phyloP scores from a whole-genome alignment of 2,329 filamentous ascomycete species.

The Dendrostoma leiphaemia region DNA sequence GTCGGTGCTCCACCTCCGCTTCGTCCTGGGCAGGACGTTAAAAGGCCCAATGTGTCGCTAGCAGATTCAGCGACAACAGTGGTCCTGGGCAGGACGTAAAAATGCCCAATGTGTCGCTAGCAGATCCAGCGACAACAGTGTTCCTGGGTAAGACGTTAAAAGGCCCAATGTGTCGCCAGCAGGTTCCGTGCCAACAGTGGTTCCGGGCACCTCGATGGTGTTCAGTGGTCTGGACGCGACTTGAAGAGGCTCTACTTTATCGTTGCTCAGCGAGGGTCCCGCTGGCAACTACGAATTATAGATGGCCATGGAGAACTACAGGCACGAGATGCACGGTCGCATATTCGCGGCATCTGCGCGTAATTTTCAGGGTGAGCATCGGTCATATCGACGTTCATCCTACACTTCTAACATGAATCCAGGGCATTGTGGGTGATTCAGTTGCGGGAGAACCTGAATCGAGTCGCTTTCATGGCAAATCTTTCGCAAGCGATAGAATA shows the following conservation, averaged over 20 bases:
- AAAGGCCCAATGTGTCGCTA: constrained; percentile 30
- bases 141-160: constrained; percentile 8
- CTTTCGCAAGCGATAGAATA: too few relatives aligned
- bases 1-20: neutral
- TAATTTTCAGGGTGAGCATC: too few relatives aligned
- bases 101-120: constrained; percentile 24
- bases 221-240: too few relatives aligned
- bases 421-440: too few relatives aligned
- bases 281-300: constrained; percentile 1
- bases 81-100: constrained; percentile 35
- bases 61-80: constrained; percentile 16
- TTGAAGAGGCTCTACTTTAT: too few relatives aligned
- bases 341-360: neutral
- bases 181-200: too few relatives aligned
- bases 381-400: too few relatives aligned
- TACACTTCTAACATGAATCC: neutral
- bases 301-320: neutral
- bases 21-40: constrained; percentile 40
- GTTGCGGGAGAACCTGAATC: too few relatives aligned
- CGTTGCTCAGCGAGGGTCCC: neutral
- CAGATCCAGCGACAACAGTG: too few relatives aligned
- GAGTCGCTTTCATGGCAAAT: too few relatives aligned
- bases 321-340: neutral
- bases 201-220: too few relatives aligned
- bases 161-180: neutral